Evolutionary conservation across 2,329 filamentous ascomycete genomes (phyloP).

Genomic region (Monilinia polystroma): DNA sequence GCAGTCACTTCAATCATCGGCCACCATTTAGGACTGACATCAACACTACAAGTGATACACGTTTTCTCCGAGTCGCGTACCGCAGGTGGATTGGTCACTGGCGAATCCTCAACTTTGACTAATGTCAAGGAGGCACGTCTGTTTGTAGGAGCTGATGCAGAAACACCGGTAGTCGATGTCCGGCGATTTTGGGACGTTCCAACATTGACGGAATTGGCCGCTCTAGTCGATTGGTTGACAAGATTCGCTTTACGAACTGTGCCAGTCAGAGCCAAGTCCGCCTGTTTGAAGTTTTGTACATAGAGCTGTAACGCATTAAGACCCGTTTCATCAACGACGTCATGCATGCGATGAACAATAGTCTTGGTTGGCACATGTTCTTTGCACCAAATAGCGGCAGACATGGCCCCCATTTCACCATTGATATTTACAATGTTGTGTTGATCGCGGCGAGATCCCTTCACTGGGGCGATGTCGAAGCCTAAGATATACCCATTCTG

Average conservation of each 20-base stretch:
- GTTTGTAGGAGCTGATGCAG: conserved; percentile 30
- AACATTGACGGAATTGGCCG: conserved; percentile 29
- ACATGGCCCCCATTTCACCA: conserved; percentile 77
- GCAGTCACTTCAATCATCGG: conserved; percentile 27
- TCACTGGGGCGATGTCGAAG: conserved; percentile 87
- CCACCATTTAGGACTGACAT: conserved; percentile 76
- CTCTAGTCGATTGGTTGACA: conserved; percentile 44
- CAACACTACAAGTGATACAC: conserved; percentile 64
- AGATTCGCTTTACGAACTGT: conserved; percentile 87
- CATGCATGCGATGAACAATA: conserved; percentile 74
- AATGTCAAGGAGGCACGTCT: conserved; percentile 35
- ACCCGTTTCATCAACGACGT: conserved; percentile 68
- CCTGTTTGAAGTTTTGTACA: conserved; percentile 88
- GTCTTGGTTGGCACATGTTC: conserved; percentile 75
- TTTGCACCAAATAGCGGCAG: conserved; percentile 88
- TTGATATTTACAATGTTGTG: conserved; percentile 77
- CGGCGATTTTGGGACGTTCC: conserved; percentile 50
- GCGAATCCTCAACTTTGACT: conserved; percentile 34
- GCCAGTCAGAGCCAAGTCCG: conserved; percentile 84
- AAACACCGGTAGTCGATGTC: conserved; percentile 52
- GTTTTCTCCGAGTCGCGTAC: conserved; percentile 46
- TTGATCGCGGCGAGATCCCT: conserved; percentile 81
- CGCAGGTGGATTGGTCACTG: conserved; percentile 6
- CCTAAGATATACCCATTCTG: conserved; percentile 80
- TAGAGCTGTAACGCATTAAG: conserved; percentile 82